Evolutionary conservation across 768 basidiomycete genomes (phyloP).

Genomic region (Suillus fuscotomentosus): DNA sequence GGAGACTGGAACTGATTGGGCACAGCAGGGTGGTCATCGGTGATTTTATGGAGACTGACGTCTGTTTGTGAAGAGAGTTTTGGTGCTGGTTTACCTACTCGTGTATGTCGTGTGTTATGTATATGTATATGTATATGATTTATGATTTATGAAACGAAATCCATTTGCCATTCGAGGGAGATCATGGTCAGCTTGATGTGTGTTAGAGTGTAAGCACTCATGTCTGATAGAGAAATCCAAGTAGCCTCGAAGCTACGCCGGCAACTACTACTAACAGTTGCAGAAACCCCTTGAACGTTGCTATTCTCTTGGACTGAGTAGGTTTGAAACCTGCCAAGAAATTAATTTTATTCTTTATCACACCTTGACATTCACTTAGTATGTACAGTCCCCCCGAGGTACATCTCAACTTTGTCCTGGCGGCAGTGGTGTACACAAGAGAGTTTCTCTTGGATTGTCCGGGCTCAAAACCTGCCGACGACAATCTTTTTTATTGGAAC

Average conservation of each 20-base stretch:
- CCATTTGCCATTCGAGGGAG: neutral
- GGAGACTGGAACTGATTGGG: conserved; percentile 10
- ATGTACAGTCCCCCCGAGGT: no score
- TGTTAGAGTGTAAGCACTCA: neutral
- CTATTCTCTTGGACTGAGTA: no score
- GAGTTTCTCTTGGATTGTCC: neutral
- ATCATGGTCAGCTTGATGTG: neutral
- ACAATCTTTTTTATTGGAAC: neutral
- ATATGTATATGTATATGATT: neutral
- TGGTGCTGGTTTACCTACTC: neutral
- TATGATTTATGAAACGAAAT: neutral
- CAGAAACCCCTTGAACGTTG: no score
- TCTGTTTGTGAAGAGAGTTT: neutral
- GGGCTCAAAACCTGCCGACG: neutral
- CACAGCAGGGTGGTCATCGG: neutral
- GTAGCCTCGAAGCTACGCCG: neutral
- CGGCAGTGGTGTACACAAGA: neutral
- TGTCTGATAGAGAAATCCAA: neutral
- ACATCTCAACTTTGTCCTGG: neutral
- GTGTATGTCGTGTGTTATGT: neutral
- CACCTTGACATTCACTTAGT: no score
- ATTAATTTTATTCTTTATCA: no score
- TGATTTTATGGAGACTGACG: neutral
- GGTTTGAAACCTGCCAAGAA: no score
- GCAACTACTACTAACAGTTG: neutral